These are phyloP conservation scores for Acanthamoeba culbertsoni DNA, from an alignment of 208 protist genomes.

Conservation along the genomic window DNA sequence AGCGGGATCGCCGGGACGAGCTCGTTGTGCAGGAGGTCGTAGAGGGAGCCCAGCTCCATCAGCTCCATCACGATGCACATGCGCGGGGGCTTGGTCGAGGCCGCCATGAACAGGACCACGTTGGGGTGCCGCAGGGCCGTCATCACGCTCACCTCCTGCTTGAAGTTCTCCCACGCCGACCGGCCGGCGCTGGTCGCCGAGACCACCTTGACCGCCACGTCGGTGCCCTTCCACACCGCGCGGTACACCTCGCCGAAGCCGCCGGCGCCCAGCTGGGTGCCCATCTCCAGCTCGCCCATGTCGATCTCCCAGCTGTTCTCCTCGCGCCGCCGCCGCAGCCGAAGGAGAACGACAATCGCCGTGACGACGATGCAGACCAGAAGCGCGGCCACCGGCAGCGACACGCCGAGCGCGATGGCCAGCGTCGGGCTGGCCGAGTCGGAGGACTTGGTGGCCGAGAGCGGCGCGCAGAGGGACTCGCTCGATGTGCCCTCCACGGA, in stretches of 20 bases:
- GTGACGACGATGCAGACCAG: background rate
- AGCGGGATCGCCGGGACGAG: background rate
- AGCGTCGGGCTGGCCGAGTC: background rate
- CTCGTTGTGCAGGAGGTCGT: conserved; percentile 47
- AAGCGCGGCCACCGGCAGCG: background rate
- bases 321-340: background rate
- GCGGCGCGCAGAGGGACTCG: background rate
- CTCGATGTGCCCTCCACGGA: background rate
- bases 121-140: conserved; percentile 72
- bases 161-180: background rate
- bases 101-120: conserved; percentile 76
- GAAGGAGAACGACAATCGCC: background rate
- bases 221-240: conserved; percentile 45
- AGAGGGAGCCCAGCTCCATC: background rate
- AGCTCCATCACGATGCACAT: conserved; percentile 58
- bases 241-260: conserved; percentile 29
- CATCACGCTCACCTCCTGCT: conserved; percentile 70
- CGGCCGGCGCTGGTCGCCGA: background rate
- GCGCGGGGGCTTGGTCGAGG: conserved; percentile 27
- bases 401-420: conserved; percentile 20
- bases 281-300: conserved; percentile 27
- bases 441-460: background rate
- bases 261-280: background rate
- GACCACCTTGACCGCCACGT: conserved; percentile 46
- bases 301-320: conserved; percentile 51